Evolutionary conservation across 2,329 filamentous ascomycete genomes (phyloP), one percentile per base, ranked within the genome.

Genomic region (Apiospora phragmitis): DNA sequence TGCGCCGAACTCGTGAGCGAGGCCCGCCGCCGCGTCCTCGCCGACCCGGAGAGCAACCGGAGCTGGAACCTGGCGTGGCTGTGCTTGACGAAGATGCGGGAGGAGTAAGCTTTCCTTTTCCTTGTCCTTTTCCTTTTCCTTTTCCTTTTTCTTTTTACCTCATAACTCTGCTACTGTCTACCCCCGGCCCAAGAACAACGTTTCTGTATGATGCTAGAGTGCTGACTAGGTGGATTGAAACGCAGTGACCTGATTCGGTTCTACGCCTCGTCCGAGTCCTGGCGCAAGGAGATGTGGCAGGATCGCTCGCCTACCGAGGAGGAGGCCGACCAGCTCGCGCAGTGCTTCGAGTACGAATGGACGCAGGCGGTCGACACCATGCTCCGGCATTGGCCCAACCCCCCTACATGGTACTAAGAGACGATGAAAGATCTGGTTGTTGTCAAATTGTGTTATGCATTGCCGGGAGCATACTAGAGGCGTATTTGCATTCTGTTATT

Each of bases 11-110:
- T 91, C 43, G 78, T 94, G 1, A 85, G 88, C 67, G 91, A 93
- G 76, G 92, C 92, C 0, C 90, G 91, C 75, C 80, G 83, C 70
- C 84, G 90, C 29, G 92, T 94, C 3, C 84, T 87, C 69, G 83
- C 82, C 38, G 92, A 94, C 73, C 90, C 91, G 0, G 82, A 86
- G 24, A 92, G 90, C 73, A 90, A 90, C 75, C 86, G 90, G 32
- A 93, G 91, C 77, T 94, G 92, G 92, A 94, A 94, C 77, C 84
- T 92, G 75, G 92, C 91, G 55, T 94, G 92, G 92, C 82, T 94
- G 65, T 89, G 92, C 42, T 81, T 94, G 12, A 82, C 82, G 55
- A 93, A 93, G 79, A 90, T 93, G 68, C 84, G 86, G 29, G 87
- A 89, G 70, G 89, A 91, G 90, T 91, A 82, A 80, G 88, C 84